These are phyloP conservation scores for Chenopodium quinoa DNA, from an alignment of 148 eudicot genomes.

Conservation along the genomic window DNA sequence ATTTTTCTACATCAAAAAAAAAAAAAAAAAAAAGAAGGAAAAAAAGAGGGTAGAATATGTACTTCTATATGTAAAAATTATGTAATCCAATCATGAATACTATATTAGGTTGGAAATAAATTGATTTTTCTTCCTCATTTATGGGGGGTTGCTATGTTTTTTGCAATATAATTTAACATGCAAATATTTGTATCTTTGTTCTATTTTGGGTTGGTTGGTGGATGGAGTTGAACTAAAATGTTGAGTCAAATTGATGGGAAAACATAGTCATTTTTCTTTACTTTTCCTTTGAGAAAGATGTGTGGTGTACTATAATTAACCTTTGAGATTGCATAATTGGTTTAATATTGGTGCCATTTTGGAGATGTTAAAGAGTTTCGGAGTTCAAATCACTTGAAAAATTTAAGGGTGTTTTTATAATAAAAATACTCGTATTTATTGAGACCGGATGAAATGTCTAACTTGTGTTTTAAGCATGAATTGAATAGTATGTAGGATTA, in stretches of 20 bases:
- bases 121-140: not conserved
- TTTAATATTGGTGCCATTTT: no score
- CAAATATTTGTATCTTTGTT: not conserved
- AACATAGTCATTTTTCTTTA: not conserved
- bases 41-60: not conserved
- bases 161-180: slow-evolving; percentile 2
- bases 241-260: not conserved
- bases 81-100: not conserved
- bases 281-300: slow-evolving; percentile 8
- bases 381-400: no score
- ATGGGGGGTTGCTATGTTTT: not conserved
- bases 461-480: no score
- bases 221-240: slow-evolving; percentile 10
- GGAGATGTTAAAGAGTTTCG: no score
- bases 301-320: no score
- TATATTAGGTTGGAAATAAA: not conserved
- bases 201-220: slow-evolving; percentile 17
- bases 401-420: no score
- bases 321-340: no score
- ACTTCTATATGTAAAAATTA: slow-evolving; percentile 16
- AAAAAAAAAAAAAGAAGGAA: no score
- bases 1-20: not conserved
- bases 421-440: no score
- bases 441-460: no score
- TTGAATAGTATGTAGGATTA: no score